phyloP scores from a whole-genome alignment of 495 filamentous ascomycete species.

The Trichoderma reesei region DNA sequence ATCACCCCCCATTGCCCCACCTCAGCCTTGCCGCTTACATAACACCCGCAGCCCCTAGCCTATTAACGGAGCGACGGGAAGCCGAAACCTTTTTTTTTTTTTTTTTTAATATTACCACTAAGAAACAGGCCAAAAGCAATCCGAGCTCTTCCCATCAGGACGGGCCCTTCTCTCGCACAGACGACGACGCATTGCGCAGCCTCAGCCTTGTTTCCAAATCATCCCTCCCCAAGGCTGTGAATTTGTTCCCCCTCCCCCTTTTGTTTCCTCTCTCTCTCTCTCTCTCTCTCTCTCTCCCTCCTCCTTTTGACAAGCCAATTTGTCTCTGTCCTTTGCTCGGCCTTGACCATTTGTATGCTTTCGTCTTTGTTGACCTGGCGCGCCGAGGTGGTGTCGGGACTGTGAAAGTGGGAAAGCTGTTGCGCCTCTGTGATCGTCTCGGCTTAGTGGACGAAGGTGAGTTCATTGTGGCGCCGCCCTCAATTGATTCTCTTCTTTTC shows the following conservation, averaged over 20 bases:
- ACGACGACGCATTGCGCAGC: no score
- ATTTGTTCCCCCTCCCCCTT: background rate
- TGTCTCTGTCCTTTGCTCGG: background rate
- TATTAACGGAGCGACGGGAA: background rate
- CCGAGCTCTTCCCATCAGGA: no score
- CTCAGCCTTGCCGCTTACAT: background rate
- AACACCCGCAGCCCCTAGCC: background rate
- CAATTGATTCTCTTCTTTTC: background rate
- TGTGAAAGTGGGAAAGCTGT: no score
- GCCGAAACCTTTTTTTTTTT: no score
- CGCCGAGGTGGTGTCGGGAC: no score
- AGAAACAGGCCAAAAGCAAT: no score
- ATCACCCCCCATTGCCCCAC: background rate
- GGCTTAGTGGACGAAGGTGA: background rate
- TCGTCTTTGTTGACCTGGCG: no score
- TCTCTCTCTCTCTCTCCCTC: background rate
- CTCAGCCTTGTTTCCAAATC: background rate
- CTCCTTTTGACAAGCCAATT: background rate
- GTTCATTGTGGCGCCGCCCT: background rate
- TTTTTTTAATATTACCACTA: no score
- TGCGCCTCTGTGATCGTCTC: no score
- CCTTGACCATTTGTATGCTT: no score
- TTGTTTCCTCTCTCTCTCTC: background rate
- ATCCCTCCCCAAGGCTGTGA: background rate
- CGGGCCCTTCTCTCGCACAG: no score